These are phyloP conservation scores for Dovyalis caffra DNA, from an alignment of 345 rosid species.

Conservation along the genomic window DNA sequence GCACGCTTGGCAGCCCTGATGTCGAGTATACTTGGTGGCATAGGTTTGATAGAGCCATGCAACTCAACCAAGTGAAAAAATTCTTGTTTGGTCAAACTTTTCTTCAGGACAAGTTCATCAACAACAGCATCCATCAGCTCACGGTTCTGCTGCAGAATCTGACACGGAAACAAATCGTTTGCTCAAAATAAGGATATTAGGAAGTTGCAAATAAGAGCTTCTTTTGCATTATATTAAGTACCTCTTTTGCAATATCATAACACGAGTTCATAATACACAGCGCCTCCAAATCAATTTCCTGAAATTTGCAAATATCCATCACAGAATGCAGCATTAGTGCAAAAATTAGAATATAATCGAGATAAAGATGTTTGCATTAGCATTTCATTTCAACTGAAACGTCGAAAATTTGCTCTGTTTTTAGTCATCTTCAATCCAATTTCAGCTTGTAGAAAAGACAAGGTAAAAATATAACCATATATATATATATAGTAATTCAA, in stretches of 20 bases:
- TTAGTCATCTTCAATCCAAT: background rate
- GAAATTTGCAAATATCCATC: slow-evolving; percentile 23
- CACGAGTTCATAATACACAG: slow-evolving; percentile 58
- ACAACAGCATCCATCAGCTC: slow-evolving; percentile 74
- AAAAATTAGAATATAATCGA: background rate
- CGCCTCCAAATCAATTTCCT: slow-evolving; percentile 88
- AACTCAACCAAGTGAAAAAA: slow-evolving; percentile 61
- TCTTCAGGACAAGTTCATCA: slow-evolving; percentile 63
- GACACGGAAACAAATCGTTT: slow-evolving; percentile 19
- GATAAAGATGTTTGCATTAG: background rate
- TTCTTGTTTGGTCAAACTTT: slow-evolving; percentile 72
- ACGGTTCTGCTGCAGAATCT: slow-evolving; percentile 57
- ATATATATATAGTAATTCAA: background rate
- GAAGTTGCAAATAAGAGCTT: background rate
- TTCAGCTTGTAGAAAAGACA: background rate
- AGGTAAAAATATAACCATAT: background rate
- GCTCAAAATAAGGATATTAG: background rate
- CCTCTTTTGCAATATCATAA: slow-evolving; percentile 84
- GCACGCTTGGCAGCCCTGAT: slow-evolving; percentile 58
- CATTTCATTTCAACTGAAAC: too few species aligned
- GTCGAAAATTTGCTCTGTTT: too few species aligned
- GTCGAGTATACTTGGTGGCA: slow-evolving; percentile 66
- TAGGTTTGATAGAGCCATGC: slow-evolving; percentile 55
- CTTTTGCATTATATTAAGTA: slow-evolving; percentile 16
- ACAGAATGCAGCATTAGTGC: background rate